A percentile compares a stretch with the other conserved stretches of the same genome.
phyloP scores from a whole-genome alignment of 768 basidiomycete genomes.

The Lactarius sp. region DNA sequence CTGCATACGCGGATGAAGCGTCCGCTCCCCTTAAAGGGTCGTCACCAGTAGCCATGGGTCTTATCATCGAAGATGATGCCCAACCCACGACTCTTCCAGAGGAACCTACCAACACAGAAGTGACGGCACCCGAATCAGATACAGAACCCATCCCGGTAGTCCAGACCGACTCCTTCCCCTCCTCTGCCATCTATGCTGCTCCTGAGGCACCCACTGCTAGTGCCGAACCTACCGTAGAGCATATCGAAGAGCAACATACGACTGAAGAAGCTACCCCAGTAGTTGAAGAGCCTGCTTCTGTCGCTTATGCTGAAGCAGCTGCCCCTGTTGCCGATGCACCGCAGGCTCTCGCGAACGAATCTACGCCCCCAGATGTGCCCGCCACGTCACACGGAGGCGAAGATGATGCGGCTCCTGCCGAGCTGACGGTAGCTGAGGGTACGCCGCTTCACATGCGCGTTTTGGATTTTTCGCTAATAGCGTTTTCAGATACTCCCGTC shows the following conservation, averaged over 20 bases:
- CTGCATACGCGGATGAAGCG: conserved; percentile 4
- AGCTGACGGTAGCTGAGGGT: conserved; percentile 6
- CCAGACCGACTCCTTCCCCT: conserved; percentile 4
- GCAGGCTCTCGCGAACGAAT: background rate
- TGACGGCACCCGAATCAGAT: background rate
- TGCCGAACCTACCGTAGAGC: conserved; percentile 2
- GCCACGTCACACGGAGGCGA: background rate
- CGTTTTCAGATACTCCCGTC: conserved; percentile 2
- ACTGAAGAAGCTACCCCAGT: background rate
- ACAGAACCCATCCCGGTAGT: background rate
- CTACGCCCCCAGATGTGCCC: background rate
- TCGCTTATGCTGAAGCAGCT: background rate
- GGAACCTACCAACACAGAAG: background rate
- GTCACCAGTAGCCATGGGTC: conserved; percentile 2
- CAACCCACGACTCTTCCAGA: background rate
- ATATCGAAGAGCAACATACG: conserved; percentile 1
- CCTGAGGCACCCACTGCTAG: background rate
- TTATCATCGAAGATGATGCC: conserved; percentile 16
- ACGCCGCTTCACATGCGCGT: background rate
- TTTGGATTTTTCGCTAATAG: background rate
- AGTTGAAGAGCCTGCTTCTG: background rate
- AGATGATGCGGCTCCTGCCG: background rate
- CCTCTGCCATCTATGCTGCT: background rate
- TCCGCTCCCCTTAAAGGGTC: background rate
- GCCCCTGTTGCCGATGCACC: background rate